These are phyloP conservation scores for Orbilia javanica DNA, from an alignment of 2,329 filamentous ascomycete genomes.

Conservation along the genomic window DNA sequence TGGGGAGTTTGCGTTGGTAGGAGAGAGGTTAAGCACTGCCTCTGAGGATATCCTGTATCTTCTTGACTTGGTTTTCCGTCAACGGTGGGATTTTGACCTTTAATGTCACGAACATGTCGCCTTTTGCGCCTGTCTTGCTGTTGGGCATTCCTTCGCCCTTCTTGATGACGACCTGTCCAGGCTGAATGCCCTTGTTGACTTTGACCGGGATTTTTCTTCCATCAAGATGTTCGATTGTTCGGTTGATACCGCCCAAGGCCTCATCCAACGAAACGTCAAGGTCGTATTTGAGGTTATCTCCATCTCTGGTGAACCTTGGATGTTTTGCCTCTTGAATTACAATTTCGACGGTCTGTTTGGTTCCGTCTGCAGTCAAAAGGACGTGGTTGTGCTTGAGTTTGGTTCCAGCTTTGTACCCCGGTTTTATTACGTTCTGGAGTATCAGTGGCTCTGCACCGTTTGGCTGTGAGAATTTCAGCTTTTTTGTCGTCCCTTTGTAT, in stretches of 20 bases:
- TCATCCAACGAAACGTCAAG: conserved; percentile 96
- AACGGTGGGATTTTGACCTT: conserved; percentile 56
- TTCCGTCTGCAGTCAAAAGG: conserved; percentile 93
- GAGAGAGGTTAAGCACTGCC: neutral
- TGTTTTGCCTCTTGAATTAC: conserved; percentile 99
- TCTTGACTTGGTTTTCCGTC: conserved; percentile 42
- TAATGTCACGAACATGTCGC: conserved; percentile 50
- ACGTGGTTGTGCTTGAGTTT: conserved; percentile 98
- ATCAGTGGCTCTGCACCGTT: conserved; percentile 97
- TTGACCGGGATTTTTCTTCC: conserved; percentile 65
- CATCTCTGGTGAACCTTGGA: conserved; percentile 90
- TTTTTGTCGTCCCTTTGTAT: conserved; percentile 80
- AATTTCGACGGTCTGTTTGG: conserved; percentile 94
- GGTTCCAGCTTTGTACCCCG: conserved; percentile 90
- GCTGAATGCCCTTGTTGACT: conserved; percentile 46
- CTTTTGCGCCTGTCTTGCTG: conserved; percentile 50
- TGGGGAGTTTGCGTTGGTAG: no score
- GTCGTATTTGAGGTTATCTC: conserved; percentile 94
- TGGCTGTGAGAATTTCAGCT: conserved; percentile 96
- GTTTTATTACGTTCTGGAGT: conserved; percentile 96
- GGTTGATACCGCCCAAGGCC: conserved; percentile 88
- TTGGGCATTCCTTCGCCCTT: conserved; percentile 57
- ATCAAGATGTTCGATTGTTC: conserved; percentile 95
- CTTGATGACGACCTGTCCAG: conserved; percentile 52
- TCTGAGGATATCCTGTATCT: conserved; percentile 52